Evolutionary conservation across 306 rosid species (phyloP), one percentile per base, ranked within the genome.

Genomic region (Pyrus communis): DNA sequence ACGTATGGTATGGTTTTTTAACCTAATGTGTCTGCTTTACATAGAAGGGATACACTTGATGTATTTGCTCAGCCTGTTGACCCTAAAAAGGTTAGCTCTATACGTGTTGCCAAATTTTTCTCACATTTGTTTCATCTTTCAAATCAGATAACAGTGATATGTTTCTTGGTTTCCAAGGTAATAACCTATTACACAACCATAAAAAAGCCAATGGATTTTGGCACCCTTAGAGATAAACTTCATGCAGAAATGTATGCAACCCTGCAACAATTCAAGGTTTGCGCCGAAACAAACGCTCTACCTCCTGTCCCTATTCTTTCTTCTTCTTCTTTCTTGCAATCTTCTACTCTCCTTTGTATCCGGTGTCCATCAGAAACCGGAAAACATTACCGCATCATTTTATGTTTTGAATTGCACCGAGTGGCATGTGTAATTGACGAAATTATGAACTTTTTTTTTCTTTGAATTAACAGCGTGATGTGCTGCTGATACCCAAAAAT

Each of bases 161-260:
- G 27, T 71, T 76, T 67, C 42, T 67, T 75, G 21, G 28, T 12
- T 51, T 12, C 11, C 12, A 81, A 85, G 88, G 88, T 79, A 40
- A 70, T 19, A 54, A 74, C 33, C 40, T 81, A 85, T 66, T 67
- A 85, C 25, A 23, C 21, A 3, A 85, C 76, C 7, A 82, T 85
- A 22, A 78, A 78, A 61, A 74, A 85, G 73, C 88, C 85, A 3
- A 85, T 85, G 85, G 88, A 85, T 79, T 85, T 85, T 57, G 81
- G 85, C 59, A 85, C 82, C 57, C 79, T 85, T 79, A 82, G 84
- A 54, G 71, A 79, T 62, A 82, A 85, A 78, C 79, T 85, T 52
- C 67, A 78, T 22, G 82, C 79, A 62, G 84, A 74, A 55, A 19
- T 51, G 55, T 85, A 85, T 8, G 76, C 71, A 31, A 81, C 42